Evolutionary conservation across 2,329 filamentous ascomycete genomes (phyloP).

Genomic region (Cyclaneusma minus): DNA sequence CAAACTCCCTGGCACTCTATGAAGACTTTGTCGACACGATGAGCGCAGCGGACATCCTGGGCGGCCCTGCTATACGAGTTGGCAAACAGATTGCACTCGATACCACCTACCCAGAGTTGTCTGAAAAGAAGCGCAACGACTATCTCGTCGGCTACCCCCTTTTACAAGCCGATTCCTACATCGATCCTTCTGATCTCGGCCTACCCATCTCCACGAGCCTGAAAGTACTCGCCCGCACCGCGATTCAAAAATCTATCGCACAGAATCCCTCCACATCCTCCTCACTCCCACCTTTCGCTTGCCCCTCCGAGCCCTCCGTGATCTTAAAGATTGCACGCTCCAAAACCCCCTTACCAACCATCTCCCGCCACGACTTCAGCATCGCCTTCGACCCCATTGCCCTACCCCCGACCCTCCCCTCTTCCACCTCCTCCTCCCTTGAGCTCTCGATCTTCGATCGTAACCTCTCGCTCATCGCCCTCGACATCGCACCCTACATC

Average conservation of each 20-base stretch:
- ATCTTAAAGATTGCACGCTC: conserved; percentile 1
- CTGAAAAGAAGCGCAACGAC: conserved; percentile 33
- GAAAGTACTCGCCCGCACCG: too few species aligned
- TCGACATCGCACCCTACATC: conserved; percentile 83
- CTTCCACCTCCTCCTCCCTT: conserved; percentile 26
- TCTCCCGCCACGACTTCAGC: conserved; percentile 37
- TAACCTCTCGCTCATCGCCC: conserved; percentile 44
- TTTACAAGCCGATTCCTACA: conserved; percentile 37
- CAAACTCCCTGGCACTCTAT: conserved; percentile 28
- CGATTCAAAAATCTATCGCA: too few species aligned
- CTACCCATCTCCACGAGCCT: too few species aligned
- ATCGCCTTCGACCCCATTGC: conserved; percentile 47
- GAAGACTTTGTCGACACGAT: conserved; percentile 39
- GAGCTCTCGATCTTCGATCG: conserved; percentile 66
- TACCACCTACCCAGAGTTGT: conserved; percentile 10
- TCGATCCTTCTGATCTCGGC: too few species aligned
- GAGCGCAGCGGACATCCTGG: conserved; percentile 46
- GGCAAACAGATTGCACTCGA: conserved; percentile 13
- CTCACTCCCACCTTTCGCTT: too few species aligned
- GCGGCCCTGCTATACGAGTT: conserved; percentile 11
- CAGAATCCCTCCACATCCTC: too few species aligned
- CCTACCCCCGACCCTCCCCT: conserved; percentile 25
- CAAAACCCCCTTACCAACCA: conserved; percentile 5
- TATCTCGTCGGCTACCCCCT: conserved; percentile 37
- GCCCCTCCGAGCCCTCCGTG: not conserved